phyloP scores from a whole-genome alignment of 169 alveolate species.

The Plasmodium malariae region DNA sequence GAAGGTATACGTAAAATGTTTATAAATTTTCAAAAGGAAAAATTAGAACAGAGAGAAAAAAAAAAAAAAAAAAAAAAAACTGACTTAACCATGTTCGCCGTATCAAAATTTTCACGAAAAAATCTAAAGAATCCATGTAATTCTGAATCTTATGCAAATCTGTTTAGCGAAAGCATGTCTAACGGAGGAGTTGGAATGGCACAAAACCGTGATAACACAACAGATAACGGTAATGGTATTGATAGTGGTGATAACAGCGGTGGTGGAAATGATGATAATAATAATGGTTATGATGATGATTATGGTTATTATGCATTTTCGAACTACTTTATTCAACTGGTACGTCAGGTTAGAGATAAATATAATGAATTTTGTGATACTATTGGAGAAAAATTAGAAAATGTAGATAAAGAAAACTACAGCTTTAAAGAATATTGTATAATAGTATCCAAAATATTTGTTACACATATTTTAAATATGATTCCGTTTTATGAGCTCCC shows the following conservation, averaged over 20 bases:
- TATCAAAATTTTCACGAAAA: conserved; percentile 47
- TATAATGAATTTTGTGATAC: conserved; percentile 48
- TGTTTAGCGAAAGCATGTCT: conserved; percentile 1
- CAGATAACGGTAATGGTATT: background rate
- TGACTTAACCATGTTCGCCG: background rate
- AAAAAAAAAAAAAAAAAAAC: conserved; percentile 8
- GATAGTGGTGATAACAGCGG: background rate
- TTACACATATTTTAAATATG: conserved; percentile 15
- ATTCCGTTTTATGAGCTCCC: conserved; percentile 39
- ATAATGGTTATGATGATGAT: conserved; percentile 5
- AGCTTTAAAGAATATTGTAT: conserved; percentile 51
- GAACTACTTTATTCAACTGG: background rate
- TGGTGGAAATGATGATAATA: background rate
- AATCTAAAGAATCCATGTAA: conserved; percentile 41
- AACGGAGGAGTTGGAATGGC: background rate
- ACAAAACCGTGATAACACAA: background rate
- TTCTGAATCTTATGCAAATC: conserved; percentile 23
- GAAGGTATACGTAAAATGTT: conserved; percentile 29
- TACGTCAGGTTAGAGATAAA: conserved; percentile 7
- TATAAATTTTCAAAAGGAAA: conserved; percentile 29
- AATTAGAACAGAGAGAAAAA: background rate
- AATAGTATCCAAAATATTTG: conserved; percentile 27
- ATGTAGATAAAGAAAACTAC: conserved; percentile 22
- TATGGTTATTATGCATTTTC: conserved; percentile 7
- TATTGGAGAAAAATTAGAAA: conserved; percentile 36